Conservation (phyloP, 805 yeast species). For the Metschnikowia reukaufii region DNA sequence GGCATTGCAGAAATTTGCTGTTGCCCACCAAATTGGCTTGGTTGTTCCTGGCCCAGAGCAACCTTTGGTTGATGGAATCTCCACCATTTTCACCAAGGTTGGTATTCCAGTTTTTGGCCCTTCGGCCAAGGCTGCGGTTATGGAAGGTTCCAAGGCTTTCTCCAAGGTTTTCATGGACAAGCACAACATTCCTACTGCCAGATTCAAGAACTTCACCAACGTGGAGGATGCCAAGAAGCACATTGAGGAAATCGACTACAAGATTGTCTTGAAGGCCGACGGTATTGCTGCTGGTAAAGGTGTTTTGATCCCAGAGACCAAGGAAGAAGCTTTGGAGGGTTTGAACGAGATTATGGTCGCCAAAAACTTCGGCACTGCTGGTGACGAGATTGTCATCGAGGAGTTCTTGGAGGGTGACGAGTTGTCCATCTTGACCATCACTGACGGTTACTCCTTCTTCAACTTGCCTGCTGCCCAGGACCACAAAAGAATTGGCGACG, state of each 20-base stretch:
- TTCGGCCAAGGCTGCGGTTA: conserved; percentile 79
- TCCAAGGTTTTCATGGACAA: conserved; percentile 91
- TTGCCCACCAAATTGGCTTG: conserved; percentile 59
- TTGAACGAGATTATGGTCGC: conserved; percentile 86
- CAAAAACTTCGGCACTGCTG: conserved; percentile 88
- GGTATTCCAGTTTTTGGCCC: conserved; percentile 99
- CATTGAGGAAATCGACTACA: conserved; percentile 62
- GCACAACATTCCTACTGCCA: conserved; percentile 93
- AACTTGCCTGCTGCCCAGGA: conserved; percentile 98
- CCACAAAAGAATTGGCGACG: conserved; percentile 92
- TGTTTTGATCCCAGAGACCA: conserved; percentile 83
- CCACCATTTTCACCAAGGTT: conserved; percentile 65
- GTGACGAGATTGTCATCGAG: conserved; percentile 90
- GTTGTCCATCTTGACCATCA: conserved; percentile 83
- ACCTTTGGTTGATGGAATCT: conserved; percentile 93
- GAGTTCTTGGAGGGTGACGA: conserved; percentile 97
- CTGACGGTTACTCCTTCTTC: conserved; percentile 89
- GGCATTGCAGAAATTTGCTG: conserved; percentile 71
- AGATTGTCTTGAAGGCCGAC: conserved; percentile 91
- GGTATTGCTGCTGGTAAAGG: conserved; percentile 99
- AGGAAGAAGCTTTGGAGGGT: conserved; percentile 82
- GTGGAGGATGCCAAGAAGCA: conserved; percentile 75
- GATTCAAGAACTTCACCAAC: conserved; percentile 75
- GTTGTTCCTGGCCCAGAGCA: conserved; percentile 99
- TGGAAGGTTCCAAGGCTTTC: conserved; percentile 97